These are phyloP conservation scores for Linum usitatissimum DNA, from an alignment of 345 rosid species.

Conservation along the genomic window DNA sequence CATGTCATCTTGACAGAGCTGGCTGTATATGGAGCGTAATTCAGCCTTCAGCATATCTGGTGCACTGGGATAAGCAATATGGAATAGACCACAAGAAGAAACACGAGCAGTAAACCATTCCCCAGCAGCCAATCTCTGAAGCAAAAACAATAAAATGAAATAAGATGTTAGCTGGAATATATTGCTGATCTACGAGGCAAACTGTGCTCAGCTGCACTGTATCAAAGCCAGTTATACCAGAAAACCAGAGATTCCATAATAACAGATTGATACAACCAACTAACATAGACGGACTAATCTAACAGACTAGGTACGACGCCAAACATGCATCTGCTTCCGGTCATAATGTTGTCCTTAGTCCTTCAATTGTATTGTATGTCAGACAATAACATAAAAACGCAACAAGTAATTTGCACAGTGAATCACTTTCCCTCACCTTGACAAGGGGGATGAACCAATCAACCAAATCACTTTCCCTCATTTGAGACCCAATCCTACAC, in stretches of 20 bases:
- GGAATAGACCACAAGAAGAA: conserved; percentile 84
- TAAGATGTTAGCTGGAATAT: background rate
- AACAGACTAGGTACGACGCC: background rate
- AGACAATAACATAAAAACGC: background rate
- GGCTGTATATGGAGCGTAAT: conserved; percentile 53
- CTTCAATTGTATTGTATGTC: background rate
- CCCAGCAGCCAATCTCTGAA: conserved; percentile 85
- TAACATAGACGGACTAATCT: background rate
- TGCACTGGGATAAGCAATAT: conserved; percentile 88
- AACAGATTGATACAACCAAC: background rate
- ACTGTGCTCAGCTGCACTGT: background rate
- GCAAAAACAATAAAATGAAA: background rate
- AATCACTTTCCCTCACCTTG: conserved; percentile 39
- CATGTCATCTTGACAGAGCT: conserved; percentile 96
- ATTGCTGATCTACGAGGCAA: background rate
- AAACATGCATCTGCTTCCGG: background rate
- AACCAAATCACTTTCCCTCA: conserved; percentile 73
- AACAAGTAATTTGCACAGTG: no score
- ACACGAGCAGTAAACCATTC: conserved; percentile 98
- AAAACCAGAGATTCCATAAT: background rate
- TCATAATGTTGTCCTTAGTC: background rate
- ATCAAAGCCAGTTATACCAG: background rate
- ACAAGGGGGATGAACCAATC: conserved; percentile 69
- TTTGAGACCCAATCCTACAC: conserved; percentile 82
- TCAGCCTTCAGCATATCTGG: conserved; percentile 60